phyloP scores from a whole-genome alignment of 257 asterid species.

The Nemophila menziesii region DNA sequence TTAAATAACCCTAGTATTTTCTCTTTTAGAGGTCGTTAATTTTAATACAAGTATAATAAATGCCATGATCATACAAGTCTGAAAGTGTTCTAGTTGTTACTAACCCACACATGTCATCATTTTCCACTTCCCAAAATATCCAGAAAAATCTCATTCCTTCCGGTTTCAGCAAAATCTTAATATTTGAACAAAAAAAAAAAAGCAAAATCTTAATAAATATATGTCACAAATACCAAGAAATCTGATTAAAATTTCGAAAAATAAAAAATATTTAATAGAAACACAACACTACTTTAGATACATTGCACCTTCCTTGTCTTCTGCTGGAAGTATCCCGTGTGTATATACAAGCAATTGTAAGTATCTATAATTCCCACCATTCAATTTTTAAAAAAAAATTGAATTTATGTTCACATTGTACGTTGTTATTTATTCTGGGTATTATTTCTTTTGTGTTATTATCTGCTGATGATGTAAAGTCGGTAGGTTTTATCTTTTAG shows the following conservation, averaged over 20 bases:
- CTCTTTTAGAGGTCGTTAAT: too few species aligned
- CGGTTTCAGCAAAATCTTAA: constrained; percentile 4
- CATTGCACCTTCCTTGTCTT: too few species aligned
- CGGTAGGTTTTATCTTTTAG: constrained; percentile 21
- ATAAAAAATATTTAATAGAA: too few species aligned
- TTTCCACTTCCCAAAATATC: constrained; percentile 19
- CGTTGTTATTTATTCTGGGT: constrained; percentile 8
- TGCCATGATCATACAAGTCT: background rate
- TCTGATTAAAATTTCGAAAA: background rate
- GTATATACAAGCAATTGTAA: background rate
- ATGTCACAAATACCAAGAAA: background rate
- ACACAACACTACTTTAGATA: too few species aligned
- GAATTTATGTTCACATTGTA: constrained; percentile 7
- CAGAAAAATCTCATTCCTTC: constrained; percentile 13
- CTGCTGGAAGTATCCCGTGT: background rate
- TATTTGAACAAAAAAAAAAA: too few species aligned
- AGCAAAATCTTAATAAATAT: too few species aligned
- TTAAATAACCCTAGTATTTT: too few species aligned
- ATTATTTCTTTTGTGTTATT: constrained; percentile 5
- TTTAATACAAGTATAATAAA: too few species aligned
- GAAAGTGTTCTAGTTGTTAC: background rate
- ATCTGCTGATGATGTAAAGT: constrained; percentile 7
- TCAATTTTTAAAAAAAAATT: background rate
- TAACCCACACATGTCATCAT: constrained; percentile 6
- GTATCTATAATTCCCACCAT: background rate